Evolutionary conservation across 176 grass and related monocot species (phyloP), one percentile per base, ranked within the genome.

Genomic region (Zoysia pacifica): DNA sequence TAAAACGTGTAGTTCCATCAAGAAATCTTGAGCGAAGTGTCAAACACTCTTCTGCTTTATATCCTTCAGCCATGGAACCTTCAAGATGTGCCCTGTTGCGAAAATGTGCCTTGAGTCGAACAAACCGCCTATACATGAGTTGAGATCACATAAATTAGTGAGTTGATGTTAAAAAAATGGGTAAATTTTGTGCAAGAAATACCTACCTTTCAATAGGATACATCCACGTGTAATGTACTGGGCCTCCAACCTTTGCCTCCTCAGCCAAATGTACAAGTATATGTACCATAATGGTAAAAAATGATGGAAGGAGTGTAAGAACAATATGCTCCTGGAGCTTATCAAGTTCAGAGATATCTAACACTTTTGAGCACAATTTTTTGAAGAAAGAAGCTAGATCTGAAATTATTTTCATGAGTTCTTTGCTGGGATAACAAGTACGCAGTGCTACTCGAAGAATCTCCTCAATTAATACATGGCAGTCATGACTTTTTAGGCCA

Each of bases 11-110:
- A 6, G 43, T 69, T 20, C 67, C 67, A 28, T 48, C 67, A 45
- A 46, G 3, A 46, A 68, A 68, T 46, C 65, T 68, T 10, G 65
- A 68, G 18, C 7, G 81, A 75, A 87, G 82, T 41, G 11, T 82
- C 52, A 76, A 14, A 3, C 68, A 66, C 44, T 86, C 70, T 19
- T 80, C 39, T 39, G 36, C 52, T 39, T 70, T 38, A 52, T 87
- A 82, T 8, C 50, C 78, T 70, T 82, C 28, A 11, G 51, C 78
- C 70, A 82, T 87, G 6, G 72, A 87, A 6, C 85, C 85, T 74
- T 87, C 63, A 37, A n/a, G 79, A 18, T 36, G 42, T 12, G 60
- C 58, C 42, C 63, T 42, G 66, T 82, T 82, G n/a, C 43, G 63
- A 6, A 87, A 62, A 59, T 52, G 81, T 7, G 43, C 13, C 42